phyloP scores from a whole-genome alignment of 179 eudicot genomes.

The Dionaea muscipula region DNA sequence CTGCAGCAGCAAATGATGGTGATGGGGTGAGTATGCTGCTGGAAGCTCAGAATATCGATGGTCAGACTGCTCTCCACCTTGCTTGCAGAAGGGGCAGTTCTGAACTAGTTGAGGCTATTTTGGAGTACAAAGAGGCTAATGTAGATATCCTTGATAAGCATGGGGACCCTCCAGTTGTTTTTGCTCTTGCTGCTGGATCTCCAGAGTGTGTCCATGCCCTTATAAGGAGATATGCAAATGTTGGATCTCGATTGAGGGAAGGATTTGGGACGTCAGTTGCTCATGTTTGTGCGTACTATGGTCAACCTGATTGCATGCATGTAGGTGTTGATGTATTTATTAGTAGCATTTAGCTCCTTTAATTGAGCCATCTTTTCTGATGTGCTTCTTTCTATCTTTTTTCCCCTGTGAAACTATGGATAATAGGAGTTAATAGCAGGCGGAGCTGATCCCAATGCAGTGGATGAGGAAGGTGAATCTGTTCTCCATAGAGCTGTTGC shows the following conservation, averaged over 20 bases:
- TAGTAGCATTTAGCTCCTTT: neutral
- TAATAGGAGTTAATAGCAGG: conserved; percentile 78
- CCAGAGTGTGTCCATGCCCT: conserved; percentile 94
- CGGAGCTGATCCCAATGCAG: conserved; percentile 97
- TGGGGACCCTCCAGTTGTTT: conserved; percentile 97
- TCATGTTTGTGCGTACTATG: conserved; percentile 98
- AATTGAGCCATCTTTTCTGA: conserved; percentile 10
- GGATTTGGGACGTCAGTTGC: conserved; percentile 95
- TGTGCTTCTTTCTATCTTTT: conserved; percentile 4
- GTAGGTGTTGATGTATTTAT: conserved; percentile 30
- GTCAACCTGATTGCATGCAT: conserved; percentile 99
- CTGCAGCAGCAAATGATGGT: conserved; percentile 43
- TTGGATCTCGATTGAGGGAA: conserved; percentile 69
- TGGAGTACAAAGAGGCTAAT: conserved; percentile 68
- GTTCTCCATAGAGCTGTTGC: conserved; percentile 89
- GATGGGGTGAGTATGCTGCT: conserved; percentile 43
- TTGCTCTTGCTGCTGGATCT: conserved; percentile 98
- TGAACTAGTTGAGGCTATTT: conserved; percentile 79
- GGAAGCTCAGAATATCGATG: conserved; percentile 89
- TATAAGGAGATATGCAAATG: conserved; percentile 66
- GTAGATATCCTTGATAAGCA: conserved; percentile 92
- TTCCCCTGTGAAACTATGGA: conserved; percentile 15
- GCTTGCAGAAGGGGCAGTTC: conserved; percentile 95
- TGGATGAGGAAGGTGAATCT: conserved; percentile 97
- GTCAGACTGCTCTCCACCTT: conserved; percentile 96